These are phyloP conservation scores for Fusarium mangiferae DNA, from an alignment of 2,329 filamentous ascomycete genomes.

Conservation along the genomic window DNA sequence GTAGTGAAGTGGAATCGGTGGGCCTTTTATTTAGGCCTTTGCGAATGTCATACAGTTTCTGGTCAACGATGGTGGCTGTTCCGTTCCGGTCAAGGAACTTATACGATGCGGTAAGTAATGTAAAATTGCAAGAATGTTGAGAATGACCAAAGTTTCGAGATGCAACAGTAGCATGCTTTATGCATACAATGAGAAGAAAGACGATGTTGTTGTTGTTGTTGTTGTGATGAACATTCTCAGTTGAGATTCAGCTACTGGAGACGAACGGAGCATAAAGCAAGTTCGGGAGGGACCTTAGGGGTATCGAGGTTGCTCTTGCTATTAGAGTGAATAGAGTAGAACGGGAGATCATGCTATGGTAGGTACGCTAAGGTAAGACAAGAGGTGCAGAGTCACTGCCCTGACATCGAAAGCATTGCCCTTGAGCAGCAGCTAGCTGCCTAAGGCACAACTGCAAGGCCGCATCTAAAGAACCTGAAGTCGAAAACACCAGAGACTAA, in stretches of 20 bases:
- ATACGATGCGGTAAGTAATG: not conserved
- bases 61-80: not conserved
- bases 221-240: not conserved
- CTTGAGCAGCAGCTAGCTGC: not conserved
- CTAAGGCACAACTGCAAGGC: not conserved
- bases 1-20: too few species aligned
- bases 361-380: not conserved
- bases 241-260: not conserved
- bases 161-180: not conserved
- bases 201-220: conserved; percentile 1
- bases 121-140: not conserved
- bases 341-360: not conserved
- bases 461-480: not conserved
- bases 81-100: not conserved
- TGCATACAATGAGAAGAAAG: not conserved
- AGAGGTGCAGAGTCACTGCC: not conserved
- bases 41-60: not conserved
- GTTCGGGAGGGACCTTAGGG: not conserved
- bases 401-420: not conserved
- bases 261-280: not conserved
- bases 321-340: not conserved
- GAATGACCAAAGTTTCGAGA: not conserved
- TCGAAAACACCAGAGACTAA: not conserved
- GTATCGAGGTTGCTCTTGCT: conserved; percentile 38
- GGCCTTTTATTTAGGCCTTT: not conserved